phyloP scores from a whole-genome alignment of 169 alveolate species.

The Babesia bovis region DNA sequence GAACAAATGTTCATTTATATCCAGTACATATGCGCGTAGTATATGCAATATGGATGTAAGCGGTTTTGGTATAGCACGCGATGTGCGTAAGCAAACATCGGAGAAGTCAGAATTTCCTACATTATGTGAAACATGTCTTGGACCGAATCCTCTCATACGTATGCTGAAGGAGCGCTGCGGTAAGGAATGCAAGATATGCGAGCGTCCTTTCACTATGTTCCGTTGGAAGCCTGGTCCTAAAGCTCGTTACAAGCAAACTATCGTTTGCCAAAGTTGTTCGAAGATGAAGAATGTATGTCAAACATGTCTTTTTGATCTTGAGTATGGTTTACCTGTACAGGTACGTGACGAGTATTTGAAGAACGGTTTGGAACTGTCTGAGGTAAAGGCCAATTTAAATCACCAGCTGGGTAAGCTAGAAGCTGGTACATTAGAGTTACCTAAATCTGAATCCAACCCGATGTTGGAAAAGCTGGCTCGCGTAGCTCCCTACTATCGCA shows the following conservation, averaged over 20 bases:
- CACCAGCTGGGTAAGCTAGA: slow-evolving; percentile 72
- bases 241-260: slow-evolving; percentile 93
- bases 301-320: slow-evolving; percentile 95
- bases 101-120: slow-evolving; percentile 96
- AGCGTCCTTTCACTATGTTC: slow-evolving; percentile 95
- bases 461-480: slow-evolving; percentile 78
- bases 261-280: slow-evolving; percentile 97
- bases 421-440: slow-evolving; percentile 47
- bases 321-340: slow-evolving; percentile 96
- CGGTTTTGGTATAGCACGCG: slow-evolving; percentile 82
- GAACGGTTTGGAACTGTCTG: slow-evolving; percentile 70
- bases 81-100: slow-evolving; percentile 68
- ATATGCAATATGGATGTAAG: slow-evolving; percentile 78
- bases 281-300: slow-evolving; percentile 97
- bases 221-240: slow-evolving; percentile 97
- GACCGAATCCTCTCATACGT: slow-evolving; percentile 95
- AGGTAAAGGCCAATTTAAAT: slow-evolving; percentile 73
- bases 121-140: slow-evolving; percentile 96
- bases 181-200: slow-evolving; percentile 95
- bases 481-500: slow-evolving; percentile 84
- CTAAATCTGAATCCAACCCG: slow-evolving; percentile 35
- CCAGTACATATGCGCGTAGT: too few species aligned
- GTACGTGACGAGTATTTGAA: slow-evolving; percentile 70
- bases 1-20: too few species aligned
- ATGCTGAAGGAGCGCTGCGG: slow-evolving; percentile 93